Conservation (phyloP, 306 rosid genomes). For the Pachyrhizus erosus region DNA sequence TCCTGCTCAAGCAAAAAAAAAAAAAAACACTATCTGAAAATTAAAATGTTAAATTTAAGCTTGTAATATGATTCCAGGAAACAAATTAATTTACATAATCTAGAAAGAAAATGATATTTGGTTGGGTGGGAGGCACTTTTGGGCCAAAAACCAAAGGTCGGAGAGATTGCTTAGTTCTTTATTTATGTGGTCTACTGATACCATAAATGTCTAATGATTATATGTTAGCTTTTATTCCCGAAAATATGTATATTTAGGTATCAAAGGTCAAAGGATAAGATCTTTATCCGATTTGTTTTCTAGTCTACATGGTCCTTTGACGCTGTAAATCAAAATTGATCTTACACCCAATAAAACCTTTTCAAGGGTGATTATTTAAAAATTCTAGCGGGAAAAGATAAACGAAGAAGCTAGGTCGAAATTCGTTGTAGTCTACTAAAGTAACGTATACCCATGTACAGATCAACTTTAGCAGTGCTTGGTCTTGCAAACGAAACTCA, state of each 20-base stretch:
- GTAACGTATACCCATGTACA: constrained; percentile 45
- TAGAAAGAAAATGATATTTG: neutral
- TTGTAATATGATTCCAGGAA: neutral
- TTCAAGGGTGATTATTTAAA: neutral
- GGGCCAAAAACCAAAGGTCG: neutral
- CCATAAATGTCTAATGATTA: neutral
- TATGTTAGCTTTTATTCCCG: neutral
- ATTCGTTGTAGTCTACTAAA: constrained; percentile 21
- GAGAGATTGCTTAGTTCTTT: neutral
- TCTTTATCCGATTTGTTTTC: neutral
- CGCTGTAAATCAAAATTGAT: neutral
- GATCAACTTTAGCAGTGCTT: constrained; percentile 73
- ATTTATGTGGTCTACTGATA: neutral
- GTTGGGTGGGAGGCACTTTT: neutral
- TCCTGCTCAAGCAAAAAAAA: neutral
- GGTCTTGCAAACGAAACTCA: constrained; percentile 74
- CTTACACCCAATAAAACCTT: neutral
- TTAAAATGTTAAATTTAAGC: neutral
- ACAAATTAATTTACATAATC: neutral
- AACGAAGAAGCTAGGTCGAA: constrained; percentile 11
- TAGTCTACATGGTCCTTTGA: neutral
- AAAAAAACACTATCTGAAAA: neutral
- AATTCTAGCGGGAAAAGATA: neutral
- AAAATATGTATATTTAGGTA: neutral
- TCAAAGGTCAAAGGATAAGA: neutral